Evolutionary conservation across 2,329 filamentous ascomycete genomes (phyloP), one percentile per base, ranked within the genome.

Genomic region (Sclerotinia nivalis): DNA sequence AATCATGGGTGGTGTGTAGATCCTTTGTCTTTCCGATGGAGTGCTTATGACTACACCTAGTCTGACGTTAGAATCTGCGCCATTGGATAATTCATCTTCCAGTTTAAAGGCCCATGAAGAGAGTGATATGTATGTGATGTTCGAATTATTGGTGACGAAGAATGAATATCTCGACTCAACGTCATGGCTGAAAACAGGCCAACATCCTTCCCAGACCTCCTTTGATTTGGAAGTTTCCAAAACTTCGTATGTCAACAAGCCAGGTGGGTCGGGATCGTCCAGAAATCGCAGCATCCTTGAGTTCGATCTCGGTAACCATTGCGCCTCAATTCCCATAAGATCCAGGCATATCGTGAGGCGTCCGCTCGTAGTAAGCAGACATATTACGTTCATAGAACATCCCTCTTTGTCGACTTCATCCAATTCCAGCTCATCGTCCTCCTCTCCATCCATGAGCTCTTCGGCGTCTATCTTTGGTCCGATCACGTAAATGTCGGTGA

Each of bases 181-280:
- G 73, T 90, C 88, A 8, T 82, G 76, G 73, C 86, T 89, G 74
- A 90, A 89, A 52, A 88, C 83, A 8, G 88, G 88, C 88, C 88
- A 90, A 73, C 83, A 83, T 56, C 85, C 84, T 52, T 86, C 82
- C 70, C 80, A 84, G 58, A 87, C 82, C 76, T 90, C 88, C 9
- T 82, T 79, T 0, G 83, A 81, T 67, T 80, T 84, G 76, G 88
- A 83, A 4, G 86, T 87, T 73, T 90, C 88, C 67, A 90, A 82
- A 43, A 86, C 86, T 74, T 90, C 87, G 76, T 89, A 89, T 0
- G 86, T 86, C 37, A 89, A 80, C 13, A 90, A 80, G 0, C 84
- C 82, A 2, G 85, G 85, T 2, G 82, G 76, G 0, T 82, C 80
- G 2, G 77, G 73, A 18, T 80, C 77, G 2, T 80, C 80, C 25